Conservation (phyloP, 2,329 filamentous ascomycete genomes). For the Pseudogymnoascus sp. region DNA sequence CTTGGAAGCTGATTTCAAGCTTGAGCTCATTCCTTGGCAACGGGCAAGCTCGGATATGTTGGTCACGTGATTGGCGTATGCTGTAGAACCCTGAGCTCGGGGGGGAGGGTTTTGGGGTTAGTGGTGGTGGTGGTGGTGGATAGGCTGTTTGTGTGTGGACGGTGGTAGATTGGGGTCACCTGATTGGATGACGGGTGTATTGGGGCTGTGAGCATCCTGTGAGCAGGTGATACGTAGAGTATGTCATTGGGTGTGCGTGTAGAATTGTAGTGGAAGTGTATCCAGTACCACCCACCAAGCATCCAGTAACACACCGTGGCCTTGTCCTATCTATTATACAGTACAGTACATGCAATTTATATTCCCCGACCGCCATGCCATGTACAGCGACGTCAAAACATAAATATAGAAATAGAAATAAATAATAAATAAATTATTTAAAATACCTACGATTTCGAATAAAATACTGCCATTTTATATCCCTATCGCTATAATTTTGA, state of each 20-base stretch:
- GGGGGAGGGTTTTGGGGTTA: neutral
- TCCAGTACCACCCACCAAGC: neutral
- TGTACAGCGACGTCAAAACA: neutral
- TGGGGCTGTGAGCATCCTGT: neutral
- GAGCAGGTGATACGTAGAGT: neutral
- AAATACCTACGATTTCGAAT: neutral
- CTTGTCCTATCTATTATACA: neutral
- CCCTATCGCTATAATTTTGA: neutral
- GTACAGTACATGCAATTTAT: neutral
- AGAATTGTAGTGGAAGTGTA: neutral
- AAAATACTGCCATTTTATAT: neutral
- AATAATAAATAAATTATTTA: neutral
- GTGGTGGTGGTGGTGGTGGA: conserved; percentile 8
- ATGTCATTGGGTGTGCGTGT: conserved; percentile 2
- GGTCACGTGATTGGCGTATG: conserved; percentile 6
- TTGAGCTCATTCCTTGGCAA: conserved; percentile 15
- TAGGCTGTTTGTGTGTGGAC: conserved; percentile 15
- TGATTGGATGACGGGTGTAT: neutral
- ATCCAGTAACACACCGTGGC: neutral
- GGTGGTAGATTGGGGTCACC: neutral
- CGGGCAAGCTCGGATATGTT: conserved; percentile 13
- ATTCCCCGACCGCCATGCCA: neutral
- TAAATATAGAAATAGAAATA: neutral
- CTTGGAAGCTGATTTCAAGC: conserved; percentile 17
- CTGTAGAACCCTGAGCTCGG: neutral